Conservation (phyloP, 495 filamentous ascomycete species). For the Podospora australis region DNA sequence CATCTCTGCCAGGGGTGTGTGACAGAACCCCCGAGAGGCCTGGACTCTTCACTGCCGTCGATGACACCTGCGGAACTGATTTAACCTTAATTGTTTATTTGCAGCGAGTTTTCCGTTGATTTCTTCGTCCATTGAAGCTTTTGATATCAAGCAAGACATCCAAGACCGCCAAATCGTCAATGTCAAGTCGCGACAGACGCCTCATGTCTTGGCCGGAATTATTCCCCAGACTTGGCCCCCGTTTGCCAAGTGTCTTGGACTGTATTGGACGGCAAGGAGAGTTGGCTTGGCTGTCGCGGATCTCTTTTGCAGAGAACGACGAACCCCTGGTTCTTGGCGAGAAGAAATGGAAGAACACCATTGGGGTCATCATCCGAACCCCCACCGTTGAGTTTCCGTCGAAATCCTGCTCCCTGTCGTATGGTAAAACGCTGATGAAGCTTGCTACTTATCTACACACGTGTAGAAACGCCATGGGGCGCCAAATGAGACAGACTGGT, state of each 20-base stretch:
- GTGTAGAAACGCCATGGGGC: too few relatives aligned
- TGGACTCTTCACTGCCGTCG: too few relatives aligned
- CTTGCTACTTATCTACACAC: neutral
- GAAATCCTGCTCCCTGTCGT: neutral
- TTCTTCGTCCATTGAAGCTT: too few relatives aligned
- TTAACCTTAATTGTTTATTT: too few relatives aligned
- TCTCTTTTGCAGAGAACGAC: neutral
- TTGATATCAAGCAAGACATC: too few relatives aligned
- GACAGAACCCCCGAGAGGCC: too few relatives aligned
- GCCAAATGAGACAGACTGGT: neutral
- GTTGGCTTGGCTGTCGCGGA: neutral
- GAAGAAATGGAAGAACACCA: neutral
- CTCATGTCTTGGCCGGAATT: neutral
- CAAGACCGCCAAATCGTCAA: too few relatives aligned
- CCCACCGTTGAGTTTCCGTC: neutral
- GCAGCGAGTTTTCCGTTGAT: too few relatives aligned
- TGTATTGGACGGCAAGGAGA: neutral
- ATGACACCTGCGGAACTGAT: too few relatives aligned
- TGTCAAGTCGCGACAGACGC: neutral
- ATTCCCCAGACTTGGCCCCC: constrained; percentile 5
- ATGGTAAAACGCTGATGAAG: neutral
- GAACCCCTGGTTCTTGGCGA: constrained; percentile 1
- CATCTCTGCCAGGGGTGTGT: too few relatives aligned
- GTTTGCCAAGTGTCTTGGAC: constrained; percentile 1
- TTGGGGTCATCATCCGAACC: neutral